Conservation (phyloP, 495 filamentous ascomycete genomes). For the Pseudoneurospora amorphoporcata region DNA sequence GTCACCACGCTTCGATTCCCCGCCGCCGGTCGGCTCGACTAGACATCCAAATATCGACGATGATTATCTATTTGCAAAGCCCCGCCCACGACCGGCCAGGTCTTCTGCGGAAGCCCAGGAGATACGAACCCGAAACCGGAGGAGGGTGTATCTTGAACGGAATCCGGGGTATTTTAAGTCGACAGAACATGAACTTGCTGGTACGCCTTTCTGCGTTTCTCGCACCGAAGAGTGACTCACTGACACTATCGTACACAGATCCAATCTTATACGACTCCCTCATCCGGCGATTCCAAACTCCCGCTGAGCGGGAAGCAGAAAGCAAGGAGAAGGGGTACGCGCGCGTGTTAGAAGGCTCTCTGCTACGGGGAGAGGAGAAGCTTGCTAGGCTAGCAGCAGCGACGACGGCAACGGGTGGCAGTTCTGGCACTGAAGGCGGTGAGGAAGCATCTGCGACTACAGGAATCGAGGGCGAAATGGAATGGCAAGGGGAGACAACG, state of each 20-base stretch:
- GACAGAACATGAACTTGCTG: constrained; percentile 35
- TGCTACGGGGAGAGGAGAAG: constrained; percentile 63
- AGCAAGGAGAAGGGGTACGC: constrained; percentile 63
- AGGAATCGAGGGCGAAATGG: background rate
- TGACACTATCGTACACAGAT: constrained; percentile 35
- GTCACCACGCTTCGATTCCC: constrained; percentile 13
- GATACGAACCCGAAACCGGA: constrained; percentile 32
- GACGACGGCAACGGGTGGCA: constrained; percentile 24
- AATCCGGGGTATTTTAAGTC: constrained; percentile 31
- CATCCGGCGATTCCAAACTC: constrained; percentile 65
- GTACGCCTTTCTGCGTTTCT: constrained; percentile 10
- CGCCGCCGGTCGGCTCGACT: constrained; percentile 5
- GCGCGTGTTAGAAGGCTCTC: constrained; percentile 59
- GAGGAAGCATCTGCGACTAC: background rate
- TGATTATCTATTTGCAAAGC: constrained; percentile 10
- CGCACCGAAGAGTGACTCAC: background rate
- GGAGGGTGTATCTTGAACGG: constrained; percentile 32
- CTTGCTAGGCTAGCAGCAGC: constrained; percentile 48
- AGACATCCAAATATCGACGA: background rate
- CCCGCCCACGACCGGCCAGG: constrained; percentile 28
- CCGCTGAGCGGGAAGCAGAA: constrained; percentile 61
- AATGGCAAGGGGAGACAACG: background rate
- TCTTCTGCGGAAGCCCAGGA: constrained; percentile 22
- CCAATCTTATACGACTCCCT: constrained; percentile 72
- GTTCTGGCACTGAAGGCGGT: background rate